A percentile compares a stretch with the other conserved stretches of the same genome.
These are phyloP conservation scores for Ogataea pignaliae DNA, from an alignment of 805 yeast genomes.

Conservation along the genomic window DNA sequence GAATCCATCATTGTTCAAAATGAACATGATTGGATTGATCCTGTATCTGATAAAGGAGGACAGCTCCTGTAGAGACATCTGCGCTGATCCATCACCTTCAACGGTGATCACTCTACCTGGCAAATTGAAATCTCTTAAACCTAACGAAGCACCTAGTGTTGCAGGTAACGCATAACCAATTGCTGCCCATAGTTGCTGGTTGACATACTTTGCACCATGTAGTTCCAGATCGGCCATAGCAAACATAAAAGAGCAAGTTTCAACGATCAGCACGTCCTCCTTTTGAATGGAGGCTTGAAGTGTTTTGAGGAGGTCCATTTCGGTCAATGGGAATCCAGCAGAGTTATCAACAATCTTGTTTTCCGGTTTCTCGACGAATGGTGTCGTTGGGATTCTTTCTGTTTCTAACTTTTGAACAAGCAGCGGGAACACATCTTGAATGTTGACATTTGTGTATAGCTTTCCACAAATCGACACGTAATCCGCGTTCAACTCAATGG, in stretches of 20 bases:
- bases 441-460: constrained; percentile 25
- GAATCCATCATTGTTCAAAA: constrained; percentile 49
- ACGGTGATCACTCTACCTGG: constrained; percentile 38
- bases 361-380: constrained; percentile 1
- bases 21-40: constrained; percentile 37
- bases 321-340: constrained; percentile 20
- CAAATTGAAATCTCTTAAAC: constrained; percentile 35
- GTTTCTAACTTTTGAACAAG: constrained; percentile 37
- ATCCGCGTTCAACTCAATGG: constrained; percentile 40
- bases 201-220: constrained; percentile 30
- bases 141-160: constrained; percentile 43
- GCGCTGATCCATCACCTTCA: constrained; percentile 56
- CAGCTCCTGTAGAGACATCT: constrained; percentile 49
- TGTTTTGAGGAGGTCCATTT: constrained; percentile 33
- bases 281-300: constrained; percentile 32
- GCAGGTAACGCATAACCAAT: constrained; percentile 53
- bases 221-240: constrained; percentile 36
- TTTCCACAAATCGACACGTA: constrained; percentile 35
- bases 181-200: constrained; percentile 43
- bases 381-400: constrained; percentile 7
- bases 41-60: constrained; percentile 38
- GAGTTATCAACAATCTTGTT: neutral
- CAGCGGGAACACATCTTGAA: constrained; percentile 30
- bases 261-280: constrained; percentile 39
- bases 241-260: constrained; percentile 46